Percentiles rank a stretch among this genome's conserved stretches.
These are phyloP conservation scores for Striga hermonthica DNA, from an alignment of 305 asterid genomes.

Conservation along the genomic window DNA sequence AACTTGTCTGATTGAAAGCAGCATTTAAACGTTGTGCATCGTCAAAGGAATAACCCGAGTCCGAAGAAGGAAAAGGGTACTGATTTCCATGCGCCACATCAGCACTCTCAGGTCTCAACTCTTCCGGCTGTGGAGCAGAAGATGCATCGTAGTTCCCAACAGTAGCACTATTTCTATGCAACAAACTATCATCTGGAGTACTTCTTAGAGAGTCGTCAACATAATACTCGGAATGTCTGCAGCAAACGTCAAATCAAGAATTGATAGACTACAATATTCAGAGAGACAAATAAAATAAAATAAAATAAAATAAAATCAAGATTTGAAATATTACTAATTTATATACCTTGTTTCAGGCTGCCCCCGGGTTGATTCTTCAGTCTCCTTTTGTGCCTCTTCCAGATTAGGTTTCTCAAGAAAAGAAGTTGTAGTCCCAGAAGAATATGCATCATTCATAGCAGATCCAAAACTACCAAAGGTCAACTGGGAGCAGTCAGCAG, in stretches of 20 bases:
- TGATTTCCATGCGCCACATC: slow-evolving; percentile 59
- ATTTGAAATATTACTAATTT: slow-evolving; percentile 18
- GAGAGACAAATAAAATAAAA: too few species aligned
- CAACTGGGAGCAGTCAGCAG: slow-evolving; percentile 83
- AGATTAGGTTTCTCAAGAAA: slow-evolving; percentile 42
- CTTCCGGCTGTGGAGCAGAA: slow-evolving; percentile 60
- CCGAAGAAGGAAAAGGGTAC: slow-evolving; percentile 58
- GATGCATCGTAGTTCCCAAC: slow-evolving; percentile 54
- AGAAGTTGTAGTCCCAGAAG: slow-evolving; percentile 48
- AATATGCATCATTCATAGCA: slow-evolving; percentile 40
- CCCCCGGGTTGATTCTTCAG: slow-evolving; percentile 49
- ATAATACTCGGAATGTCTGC: slow-evolving; percentile 70
- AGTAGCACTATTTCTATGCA: slow-evolving; percentile 46
- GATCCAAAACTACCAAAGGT: slow-evolving; percentile 90
- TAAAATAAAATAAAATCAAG: slow-evolving; percentile 1
- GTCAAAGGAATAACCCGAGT: slow-evolving; percentile 59
- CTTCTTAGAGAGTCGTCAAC: slow-evolving; percentile 53
- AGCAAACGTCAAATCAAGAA: slow-evolving; percentile 21
- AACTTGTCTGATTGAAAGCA: slow-evolving; percentile 52
- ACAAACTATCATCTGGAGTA: slow-evolving; percentile 53
- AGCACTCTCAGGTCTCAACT: slow-evolving; percentile 54
- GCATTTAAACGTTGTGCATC: slow-evolving; percentile 58
- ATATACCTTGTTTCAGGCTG: slow-evolving; percentile 56
- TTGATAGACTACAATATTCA: not conserved
- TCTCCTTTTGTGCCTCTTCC: slow-evolving; percentile 55